A percentile compares a stretch with the other conserved stretches of the same genome.
phyloP scores from a whole-genome alignment of 345 rosid species.

The Populus pruinosa region DNA sequence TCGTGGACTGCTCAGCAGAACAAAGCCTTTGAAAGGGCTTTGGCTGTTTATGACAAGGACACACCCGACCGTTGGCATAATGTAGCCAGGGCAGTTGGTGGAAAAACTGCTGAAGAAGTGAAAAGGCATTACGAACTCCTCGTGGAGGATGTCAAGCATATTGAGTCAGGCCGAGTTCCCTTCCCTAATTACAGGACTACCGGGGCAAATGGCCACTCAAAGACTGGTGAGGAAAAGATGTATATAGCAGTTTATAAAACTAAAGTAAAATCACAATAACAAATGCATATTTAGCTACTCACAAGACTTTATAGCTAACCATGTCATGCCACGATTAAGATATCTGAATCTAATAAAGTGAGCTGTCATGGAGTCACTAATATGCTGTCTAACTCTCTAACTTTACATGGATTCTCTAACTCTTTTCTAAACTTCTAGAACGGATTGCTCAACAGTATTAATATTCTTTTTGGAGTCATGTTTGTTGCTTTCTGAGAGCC shows the following conservation, averaged over 20 bases:
- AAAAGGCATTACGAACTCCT: constrained; percentile 75
- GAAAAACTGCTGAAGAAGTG: constrained; percentile 81
- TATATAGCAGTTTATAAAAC: constrained; percentile 8
- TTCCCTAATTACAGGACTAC: constrained; percentile 67
- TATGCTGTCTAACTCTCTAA: constrained; percentile 17
- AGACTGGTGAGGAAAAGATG: constrained; percentile 37
- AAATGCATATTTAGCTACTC: not conserved
- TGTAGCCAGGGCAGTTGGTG: constrained; percentile 87
- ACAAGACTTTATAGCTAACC: not conserved
- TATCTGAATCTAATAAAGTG: constrained; percentile 14
- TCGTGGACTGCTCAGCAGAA: constrained; percentile 85
- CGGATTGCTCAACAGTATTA: not conserved
- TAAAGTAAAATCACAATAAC: not conserved
- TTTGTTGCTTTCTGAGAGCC: not conserved
- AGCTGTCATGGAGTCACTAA: constrained; percentile 3
- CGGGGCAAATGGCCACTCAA: constrained; percentile 31
- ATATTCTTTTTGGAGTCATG: not conserved
- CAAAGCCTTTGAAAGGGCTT: constrained; percentile 91
- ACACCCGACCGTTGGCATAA: constrained; percentile 97
- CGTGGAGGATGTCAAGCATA: constrained; percentile 63
- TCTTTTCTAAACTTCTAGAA: not conserved
- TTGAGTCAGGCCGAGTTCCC: constrained; percentile 82
- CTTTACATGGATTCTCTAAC: constrained; percentile 31
- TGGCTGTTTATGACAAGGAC: constrained; percentile 86
- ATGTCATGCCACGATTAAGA: constrained; percentile 11